phyloP scores from a whole-genome alignment of 2,329 filamentous ascomycete genomes.

The Thielaviopsis euricoi region DNA sequence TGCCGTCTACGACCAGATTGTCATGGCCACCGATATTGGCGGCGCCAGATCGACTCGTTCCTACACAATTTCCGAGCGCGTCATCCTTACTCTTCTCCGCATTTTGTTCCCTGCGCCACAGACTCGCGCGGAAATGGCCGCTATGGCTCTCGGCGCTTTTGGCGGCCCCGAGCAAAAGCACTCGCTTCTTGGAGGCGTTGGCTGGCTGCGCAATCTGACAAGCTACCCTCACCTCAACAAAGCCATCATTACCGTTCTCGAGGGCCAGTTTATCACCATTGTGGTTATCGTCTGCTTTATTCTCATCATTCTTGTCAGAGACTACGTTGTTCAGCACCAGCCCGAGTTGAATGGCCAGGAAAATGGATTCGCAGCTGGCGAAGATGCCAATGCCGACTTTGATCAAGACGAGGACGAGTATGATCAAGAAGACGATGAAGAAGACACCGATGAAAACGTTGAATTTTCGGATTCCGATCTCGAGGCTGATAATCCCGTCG shows the following conservation, averaged over 20 bases:
- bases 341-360: slow-evolving; percentile 68
- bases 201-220: slow-evolving; percentile 45
- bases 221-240: slow-evolving; percentile 58
- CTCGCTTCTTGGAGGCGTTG: slow-evolving; percentile 40
- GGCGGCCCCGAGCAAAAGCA: slow-evolving; percentile 15
- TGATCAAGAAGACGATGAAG: slow-evolving; percentile 1
- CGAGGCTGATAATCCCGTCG: too few species aligned
- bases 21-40: slow-evolving; percentile 1
- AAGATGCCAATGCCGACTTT: background rate
- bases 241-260: slow-evolving; percentile 64
- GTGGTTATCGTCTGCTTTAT: slow-evolving; percentile 89
- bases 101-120: slow-evolving; percentile 1
- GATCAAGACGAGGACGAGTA: background rate
- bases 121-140: slow-evolving; percentile 1
- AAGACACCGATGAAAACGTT: background rate
- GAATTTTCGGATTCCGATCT: background rate
- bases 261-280: slow-evolving; percentile 87
- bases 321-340: slow-evolving; percentile 97
- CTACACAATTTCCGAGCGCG: background rate
- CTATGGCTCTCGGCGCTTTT: background rate
- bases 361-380: background rate
- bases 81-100: slow-evolving; percentile 2
- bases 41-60: background rate
- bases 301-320: slow-evolving; percentile 85
- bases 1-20: slow-evolving; percentile 5